A percentile compares a stretch with the other conserved stretches of the same genome.
Evolutionary conservation across 495 filamentous ascomycete species (phyloP).

Genomic region (Acidiella bohemica): DNA sequence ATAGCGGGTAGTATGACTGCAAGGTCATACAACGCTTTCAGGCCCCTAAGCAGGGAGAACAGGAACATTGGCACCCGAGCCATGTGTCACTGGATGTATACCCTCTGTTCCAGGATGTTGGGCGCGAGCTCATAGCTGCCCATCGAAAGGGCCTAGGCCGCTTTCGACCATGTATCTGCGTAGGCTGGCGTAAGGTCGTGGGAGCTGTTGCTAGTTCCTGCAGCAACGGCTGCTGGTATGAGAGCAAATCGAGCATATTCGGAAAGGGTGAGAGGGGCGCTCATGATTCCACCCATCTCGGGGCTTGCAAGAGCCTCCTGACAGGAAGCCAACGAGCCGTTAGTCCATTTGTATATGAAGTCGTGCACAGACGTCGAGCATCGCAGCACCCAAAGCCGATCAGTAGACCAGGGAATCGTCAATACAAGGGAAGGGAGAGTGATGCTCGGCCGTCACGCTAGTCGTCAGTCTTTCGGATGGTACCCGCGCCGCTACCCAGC

Average conservation of each 20-base stretch:
- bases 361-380: not conserved
- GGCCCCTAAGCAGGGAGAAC: not conserved
- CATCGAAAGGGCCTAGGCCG: not conserved
- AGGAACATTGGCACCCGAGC: conserved; percentile 1
- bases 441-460: too few relatives aligned
- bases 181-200: not conserved
- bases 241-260: not conserved
- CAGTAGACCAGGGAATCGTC: too few relatives aligned
- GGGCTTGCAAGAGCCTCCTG: not conserved
- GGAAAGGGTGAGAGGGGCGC: not conserved
- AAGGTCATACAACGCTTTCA: conserved; percentile 1
- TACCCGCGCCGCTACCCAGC: too few relatives aligned
- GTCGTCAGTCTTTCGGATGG: too few relatives aligned
- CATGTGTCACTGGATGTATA: too few relatives aligned
- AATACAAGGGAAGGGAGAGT: too few relatives aligned
- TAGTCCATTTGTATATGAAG: not conserved
- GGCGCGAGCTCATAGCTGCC: too few relatives aligned
- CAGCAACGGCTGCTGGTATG: too few relatives aligned
- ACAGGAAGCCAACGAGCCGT: not conserved
- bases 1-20: conserved; percentile 1
- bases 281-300: not conserved
- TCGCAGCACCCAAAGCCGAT: conserved; percentile 1
- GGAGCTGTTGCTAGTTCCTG: not conserved
- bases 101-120: too few relatives aligned
- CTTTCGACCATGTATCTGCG: not conserved